Evolutionary conservation across 2,329 filamentous ascomycete genomes (phyloP).

Genomic region (Neopestalotiopsis sp.): DNA sequence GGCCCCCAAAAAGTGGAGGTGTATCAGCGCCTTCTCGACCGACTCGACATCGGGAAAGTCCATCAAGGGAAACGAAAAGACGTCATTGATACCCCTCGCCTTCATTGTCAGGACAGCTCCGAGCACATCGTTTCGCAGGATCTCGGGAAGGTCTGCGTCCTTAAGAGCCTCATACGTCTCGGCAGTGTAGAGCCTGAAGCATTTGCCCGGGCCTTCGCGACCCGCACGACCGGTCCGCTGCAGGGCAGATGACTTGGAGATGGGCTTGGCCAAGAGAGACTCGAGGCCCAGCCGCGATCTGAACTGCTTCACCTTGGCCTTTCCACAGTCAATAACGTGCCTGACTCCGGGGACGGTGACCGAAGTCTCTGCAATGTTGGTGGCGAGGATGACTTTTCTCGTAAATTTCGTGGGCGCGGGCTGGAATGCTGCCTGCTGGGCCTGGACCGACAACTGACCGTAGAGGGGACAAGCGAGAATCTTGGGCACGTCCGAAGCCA

Average conservation of each 20-base stretch:
- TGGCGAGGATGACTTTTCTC: conserved; percentile 88
- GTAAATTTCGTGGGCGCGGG: conserved; percentile 74
- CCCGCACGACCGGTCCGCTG: conserved; percentile 92
- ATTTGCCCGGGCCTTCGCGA: conserved; percentile 88
- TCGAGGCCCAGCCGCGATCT: conserved; percentile 84
- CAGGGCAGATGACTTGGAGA: conserved; percentile 91
- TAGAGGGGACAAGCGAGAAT: conserved; percentile 80
- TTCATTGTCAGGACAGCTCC: conserved; percentile 92
- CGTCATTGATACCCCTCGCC: conserved; percentile 82
- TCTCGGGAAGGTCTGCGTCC: conserved; percentile 83
- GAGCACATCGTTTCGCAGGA: conserved; percentile 85
- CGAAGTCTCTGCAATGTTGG: conserved; percentile 98
- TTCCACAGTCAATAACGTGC: conserved; percentile 90
- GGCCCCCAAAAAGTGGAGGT: conserved; percentile 80
- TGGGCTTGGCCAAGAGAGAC: conserved; percentile 85
- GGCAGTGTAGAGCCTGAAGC: conserved; percentile 87
- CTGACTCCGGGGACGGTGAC: conserved; percentile 93
- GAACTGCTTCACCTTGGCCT: conserved; percentile 93
- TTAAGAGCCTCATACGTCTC: conserved; percentile 72
- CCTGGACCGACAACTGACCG: conserved; percentile 84
- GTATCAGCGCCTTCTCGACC: conserved; percentile 80
- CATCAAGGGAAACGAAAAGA: conserved; percentile 83
- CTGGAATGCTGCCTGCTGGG: conserved; percentile 85
- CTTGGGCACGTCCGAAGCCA: conserved; percentile 77
- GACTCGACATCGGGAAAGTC: conserved; percentile 79